phyloP scores from a whole-genome alignment of 1,284 basidiomycete species.

The Marasmius sp. region DNA sequence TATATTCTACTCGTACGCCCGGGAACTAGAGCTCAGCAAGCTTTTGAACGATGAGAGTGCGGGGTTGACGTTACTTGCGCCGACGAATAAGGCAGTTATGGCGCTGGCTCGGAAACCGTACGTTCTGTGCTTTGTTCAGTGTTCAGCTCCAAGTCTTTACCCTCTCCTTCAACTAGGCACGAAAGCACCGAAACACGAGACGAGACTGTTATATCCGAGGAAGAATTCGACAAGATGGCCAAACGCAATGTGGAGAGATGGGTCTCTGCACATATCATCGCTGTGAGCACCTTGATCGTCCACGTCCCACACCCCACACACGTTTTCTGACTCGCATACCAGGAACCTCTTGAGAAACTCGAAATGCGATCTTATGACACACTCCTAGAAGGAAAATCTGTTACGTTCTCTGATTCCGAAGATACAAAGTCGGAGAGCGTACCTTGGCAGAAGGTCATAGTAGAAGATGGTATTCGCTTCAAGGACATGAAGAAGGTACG shows the following conservation, averaged over 20 bases:
- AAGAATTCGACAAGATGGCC: slow-evolving; percentile 58
- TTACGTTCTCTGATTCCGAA: slow-evolving; percentile 45
- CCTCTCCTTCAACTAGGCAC: slow-evolving; percentile 40
- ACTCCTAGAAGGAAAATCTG: slow-evolving; percentile 51
- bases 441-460: slow-evolving; percentile 55
- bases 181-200: slow-evolving; percentile 48
- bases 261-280: slow-evolving; percentile 74
- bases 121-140: slow-evolving; percentile 25
- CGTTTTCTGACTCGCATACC: background rate
- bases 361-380: slow-evolving; percentile 42
- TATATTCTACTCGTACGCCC: slow-evolving; percentile 79
- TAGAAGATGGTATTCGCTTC: slow-evolving; percentile 56
- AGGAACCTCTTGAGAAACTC: slow-evolving; percentile 46
- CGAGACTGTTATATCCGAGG: slow-evolving; percentile 54
- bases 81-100: slow-evolving; percentile 82
- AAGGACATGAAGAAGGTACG: slow-evolving; percentile 57
- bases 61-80: slow-evolving; percentile 63
- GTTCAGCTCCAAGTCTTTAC: background rate
- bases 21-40: slow-evolving; percentile 61
- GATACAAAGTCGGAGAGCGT: slow-evolving; percentile 36
- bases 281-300: slow-evolving; percentile 37
- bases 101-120: slow-evolving; percentile 73
- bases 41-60: slow-evolving; percentile 40
- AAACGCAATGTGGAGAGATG: slow-evolving; percentile 68
- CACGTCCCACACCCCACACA: slow-evolving; percentile 22